A percentile compares a stretch with the other conserved stretches of the same genome.
phyloP scores from a whole-genome alignment of 441 rosid genomes.

The Jatropha podagrica region DNA sequence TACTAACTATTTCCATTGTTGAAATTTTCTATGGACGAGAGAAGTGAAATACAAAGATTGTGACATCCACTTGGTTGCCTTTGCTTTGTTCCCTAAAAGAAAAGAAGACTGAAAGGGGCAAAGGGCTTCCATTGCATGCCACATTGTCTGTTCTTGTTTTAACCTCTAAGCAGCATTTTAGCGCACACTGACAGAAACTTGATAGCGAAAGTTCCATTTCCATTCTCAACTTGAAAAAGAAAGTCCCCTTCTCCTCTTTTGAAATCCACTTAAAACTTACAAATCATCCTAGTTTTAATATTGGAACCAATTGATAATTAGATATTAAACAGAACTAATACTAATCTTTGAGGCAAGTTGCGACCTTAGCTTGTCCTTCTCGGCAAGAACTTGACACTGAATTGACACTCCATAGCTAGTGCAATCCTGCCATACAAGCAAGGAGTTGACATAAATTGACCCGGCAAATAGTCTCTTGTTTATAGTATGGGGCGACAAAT shows the following conservation, averaged over 20 bases:
- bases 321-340: too few relatives aligned
- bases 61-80: slow-evolving; percentile 12
- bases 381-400: slow-evolving; percentile 5
- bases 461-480: not conserved
- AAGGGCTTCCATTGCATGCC: slow-evolving; percentile 1
- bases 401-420: not conserved
- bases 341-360: not conserved
- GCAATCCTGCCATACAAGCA: not conserved
- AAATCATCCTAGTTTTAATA: not conserved
- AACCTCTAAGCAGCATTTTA: slow-evolving; percentile 8
- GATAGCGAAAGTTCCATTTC: not conserved
- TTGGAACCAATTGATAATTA: not conserved
- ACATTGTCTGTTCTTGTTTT: not conserved
- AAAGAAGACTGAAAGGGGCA: not conserved
- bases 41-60: slow-evolving; percentile 11
- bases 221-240: not conserved
- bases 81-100: slow-evolving; percentile 1
- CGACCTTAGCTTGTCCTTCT: not conserved
- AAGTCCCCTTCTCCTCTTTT: not conserved
- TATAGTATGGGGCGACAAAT: not conserved
- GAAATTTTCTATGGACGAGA: not conserved
- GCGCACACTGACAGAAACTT: slow-evolving; percentile 6
- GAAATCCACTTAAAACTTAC: not conserved
- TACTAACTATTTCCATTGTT: not conserved
- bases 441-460: slow-evolving; percentile 2